Conservation (phyloP, 768 basidiomycete species). For the Phaffia australis region DNA sequence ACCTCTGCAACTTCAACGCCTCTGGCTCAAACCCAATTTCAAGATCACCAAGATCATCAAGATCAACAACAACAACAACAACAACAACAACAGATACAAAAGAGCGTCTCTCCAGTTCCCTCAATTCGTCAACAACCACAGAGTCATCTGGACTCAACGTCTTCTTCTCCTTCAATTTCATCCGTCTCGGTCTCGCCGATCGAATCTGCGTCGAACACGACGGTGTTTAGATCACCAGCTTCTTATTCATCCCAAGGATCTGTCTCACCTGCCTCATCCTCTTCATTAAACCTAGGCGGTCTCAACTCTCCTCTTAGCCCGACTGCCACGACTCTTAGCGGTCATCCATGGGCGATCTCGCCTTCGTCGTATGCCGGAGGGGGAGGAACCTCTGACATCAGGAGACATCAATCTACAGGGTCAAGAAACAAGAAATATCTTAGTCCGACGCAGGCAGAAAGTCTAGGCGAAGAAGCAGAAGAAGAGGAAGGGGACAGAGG, state of each 20-base stretch:
- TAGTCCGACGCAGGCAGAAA: background rate
- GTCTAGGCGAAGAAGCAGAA: too few relatives aligned
- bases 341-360: background rate
- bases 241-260: background rate
- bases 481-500: too few relatives aligned
- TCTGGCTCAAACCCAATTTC: background rate
- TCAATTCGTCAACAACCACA: background rate
- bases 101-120: background rate
- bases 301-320: background rate
- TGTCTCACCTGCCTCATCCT: background rate
- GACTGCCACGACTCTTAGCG: background rate
- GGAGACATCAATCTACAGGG: slow-evolving; percentile 2
- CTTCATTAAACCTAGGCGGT: background rate
- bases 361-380: background rate
- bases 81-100: background rate
- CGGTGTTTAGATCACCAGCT: too few relatives aligned
- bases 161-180: too few relatives aligned
- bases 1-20: background rate
- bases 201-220: too few relatives aligned
- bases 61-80: slow-evolving; percentile 3
- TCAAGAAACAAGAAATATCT: background rate
- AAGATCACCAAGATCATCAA: slow-evolving; percentile 3
- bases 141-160: background rate
- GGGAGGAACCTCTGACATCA: background rate
- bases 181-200: too few relatives aligned